phyloP scores from a whole-genome alignment of 306 rosid genomes.

The Abrus pulchellus region DNA sequence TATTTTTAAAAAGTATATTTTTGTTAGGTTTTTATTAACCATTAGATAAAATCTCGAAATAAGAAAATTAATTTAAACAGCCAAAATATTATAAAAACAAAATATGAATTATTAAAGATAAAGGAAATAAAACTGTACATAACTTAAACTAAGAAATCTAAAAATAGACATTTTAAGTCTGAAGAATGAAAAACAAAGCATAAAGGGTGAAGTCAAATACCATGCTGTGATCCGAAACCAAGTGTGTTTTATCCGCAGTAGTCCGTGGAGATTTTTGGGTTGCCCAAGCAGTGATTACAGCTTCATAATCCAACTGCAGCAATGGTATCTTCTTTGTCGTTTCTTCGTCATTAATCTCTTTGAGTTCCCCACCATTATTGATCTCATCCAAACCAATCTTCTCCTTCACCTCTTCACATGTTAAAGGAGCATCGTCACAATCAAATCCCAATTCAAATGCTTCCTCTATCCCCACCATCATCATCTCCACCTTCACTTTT shows the following conservation, averaged over 20 bases:
- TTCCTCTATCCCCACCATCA: constrained; percentile 57
- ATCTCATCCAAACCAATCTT: neutral
- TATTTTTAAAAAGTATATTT: no score
- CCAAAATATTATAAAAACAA: no score
- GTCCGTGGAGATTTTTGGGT: constrained; percentile 72
- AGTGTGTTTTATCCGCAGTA: constrained; percentile 60
- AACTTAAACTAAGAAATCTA: no score
- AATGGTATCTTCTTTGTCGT: constrained; percentile 45
- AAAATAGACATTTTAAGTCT: no score
- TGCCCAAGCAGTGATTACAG: constrained; percentile 69
- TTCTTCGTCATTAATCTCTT: constrained; percentile 35
- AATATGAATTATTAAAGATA: no score
- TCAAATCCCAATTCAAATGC: constrained; percentile 65
- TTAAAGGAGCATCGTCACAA: constrained; percentile 45
- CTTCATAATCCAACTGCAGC: constrained; percentile 69
- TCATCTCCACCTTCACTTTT: constrained; percentile 53
- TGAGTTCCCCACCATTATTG: constrained; percentile 7
- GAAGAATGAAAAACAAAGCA: neutral
- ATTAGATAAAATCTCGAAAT: no score
- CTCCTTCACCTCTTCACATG: constrained; percentile 50
- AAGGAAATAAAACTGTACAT: no score
- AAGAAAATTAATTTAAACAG: no score
- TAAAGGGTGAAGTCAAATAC: constrained; percentile 39
- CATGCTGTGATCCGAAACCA: constrained; percentile 55
- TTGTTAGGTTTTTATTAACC: no score